phyloP scores from a whole-genome alignment of 352 stramenopile species.

The Globisporangium recalcitrans region DNA sequence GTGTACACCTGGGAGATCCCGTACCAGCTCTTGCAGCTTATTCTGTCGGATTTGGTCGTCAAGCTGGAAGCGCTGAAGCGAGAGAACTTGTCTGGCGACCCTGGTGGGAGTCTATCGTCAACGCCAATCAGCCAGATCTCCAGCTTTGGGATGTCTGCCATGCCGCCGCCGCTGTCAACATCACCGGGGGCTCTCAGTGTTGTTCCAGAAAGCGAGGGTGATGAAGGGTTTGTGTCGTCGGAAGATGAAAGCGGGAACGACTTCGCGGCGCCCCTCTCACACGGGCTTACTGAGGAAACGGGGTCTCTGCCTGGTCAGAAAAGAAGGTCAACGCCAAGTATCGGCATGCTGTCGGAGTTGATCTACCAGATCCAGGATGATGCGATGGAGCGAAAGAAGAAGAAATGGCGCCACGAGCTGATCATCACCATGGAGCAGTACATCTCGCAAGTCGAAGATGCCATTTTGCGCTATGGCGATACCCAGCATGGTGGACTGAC shows the following conservation, averaged over 20 bases:
- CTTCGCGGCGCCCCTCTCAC: constrained; percentile 14
- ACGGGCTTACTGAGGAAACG: constrained; percentile 13
- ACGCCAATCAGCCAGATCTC: constrained; percentile 54
- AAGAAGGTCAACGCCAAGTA: constrained; percentile 33
- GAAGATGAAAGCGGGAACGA: constrained; percentile 12
- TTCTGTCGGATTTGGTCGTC: constrained; percentile 64
- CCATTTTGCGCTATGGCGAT: constrained; percentile 68
- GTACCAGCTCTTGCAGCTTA: constrained; percentile 78
- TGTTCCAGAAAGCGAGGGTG: constrained; percentile 28
- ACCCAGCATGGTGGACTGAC: constrained; percentile 62
- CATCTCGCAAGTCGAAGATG: constrained; percentile 72
- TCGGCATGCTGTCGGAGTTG: constrained; percentile 81
- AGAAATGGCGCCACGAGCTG: constrained; percentile 73
- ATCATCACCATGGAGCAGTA: constrained; percentile 77
- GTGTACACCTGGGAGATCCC: constrained; percentile 87
- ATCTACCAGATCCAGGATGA: constrained; percentile 87
- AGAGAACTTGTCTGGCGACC: constrained; percentile 33
- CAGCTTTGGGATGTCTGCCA: constrained; percentile 26
- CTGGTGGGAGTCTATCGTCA: constrained; percentile 30
- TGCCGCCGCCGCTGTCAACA: constrained; percentile 22
- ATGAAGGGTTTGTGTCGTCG: constrained; percentile 11
- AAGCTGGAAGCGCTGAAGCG: constrained; percentile 64
- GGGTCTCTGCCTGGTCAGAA: constrained; percentile 17
- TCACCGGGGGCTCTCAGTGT: constrained; percentile 27
- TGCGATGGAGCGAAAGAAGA: constrained; percentile 68